Evolutionary conservation across 768 basidiomycete species (phyloP).

Genomic region (Thelephora aurantiotincta): DNA sequence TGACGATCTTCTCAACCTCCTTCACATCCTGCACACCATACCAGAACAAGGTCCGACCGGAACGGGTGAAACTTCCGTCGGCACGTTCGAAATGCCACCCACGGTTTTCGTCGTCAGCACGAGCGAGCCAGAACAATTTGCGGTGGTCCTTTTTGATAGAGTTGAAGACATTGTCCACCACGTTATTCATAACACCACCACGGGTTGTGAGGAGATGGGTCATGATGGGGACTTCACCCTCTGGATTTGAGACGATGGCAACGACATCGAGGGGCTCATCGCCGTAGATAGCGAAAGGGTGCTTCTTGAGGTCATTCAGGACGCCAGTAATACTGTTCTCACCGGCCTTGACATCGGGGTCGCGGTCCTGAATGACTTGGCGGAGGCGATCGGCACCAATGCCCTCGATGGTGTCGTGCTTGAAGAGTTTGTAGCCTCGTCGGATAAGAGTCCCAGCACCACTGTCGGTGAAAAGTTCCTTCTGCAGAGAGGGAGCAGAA

Average conservation of each 20-base stretch:
- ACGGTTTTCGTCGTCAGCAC: conserved; percentile 90
- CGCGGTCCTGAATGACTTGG: conserved; percentile 88
- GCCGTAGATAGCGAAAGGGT: conserved; percentile 91
- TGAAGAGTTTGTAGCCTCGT: conserved; percentile 95
- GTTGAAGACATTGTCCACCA: conserved; percentile 94
- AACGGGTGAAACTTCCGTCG: conserved; percentile 92
- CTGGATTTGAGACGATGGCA: conserved; percentile 87
- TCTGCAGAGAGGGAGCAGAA: conserved; percentile 81
- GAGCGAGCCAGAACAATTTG: conserved; percentile 94
- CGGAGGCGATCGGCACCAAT: conserved; percentile 92
- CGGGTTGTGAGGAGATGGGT: conserved; percentile 85
- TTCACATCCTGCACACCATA: conserved; percentile 86
- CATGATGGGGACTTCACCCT: conserved; percentile 80
- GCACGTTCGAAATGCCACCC: conserved; percentile 98
- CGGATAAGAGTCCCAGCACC: conserved; percentile 98
- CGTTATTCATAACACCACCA: conserved; percentile 82
- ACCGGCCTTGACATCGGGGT: conserved; percentile 79
- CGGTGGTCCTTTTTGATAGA: conserved; percentile 93
- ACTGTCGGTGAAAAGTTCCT: conserved; percentile 96
- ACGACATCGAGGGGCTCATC: conserved; percentile 95
- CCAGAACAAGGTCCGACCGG: conserved; percentile 93
- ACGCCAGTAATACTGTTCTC: conserved; percentile 79
- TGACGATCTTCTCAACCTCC: conserved; percentile 82
- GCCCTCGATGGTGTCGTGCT: conserved; percentile 63
- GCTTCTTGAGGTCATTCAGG: conserved; percentile 64